Percentiles rank a stretch among this genome's conserved stretches.
These are phyloP conservation scores for Typha latifolia DNA, from an alignment of 176 grass and related monocot genomes.

Conservation along the genomic window DNA sequence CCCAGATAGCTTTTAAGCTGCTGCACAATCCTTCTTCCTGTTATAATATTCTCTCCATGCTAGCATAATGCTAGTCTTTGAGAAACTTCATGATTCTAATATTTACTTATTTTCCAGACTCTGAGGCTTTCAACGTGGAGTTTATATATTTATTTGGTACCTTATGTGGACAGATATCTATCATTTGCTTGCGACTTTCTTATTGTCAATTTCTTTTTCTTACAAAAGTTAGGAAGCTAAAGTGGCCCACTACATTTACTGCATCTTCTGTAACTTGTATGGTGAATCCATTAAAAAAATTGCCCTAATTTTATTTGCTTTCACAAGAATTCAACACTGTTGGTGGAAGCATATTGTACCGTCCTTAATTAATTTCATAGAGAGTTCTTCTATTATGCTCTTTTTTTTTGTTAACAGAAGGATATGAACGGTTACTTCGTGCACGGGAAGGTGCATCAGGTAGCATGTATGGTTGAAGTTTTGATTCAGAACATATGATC, in stretches of 20 bases:
- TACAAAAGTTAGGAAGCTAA: no score
- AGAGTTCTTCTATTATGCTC: background rate
- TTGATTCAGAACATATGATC: conserved; percentile 11
- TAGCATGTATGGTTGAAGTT: conserved; percentile 4
- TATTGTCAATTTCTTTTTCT: no score
- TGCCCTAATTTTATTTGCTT: no score
- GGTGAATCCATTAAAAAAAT: background rate
- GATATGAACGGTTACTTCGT: conserved; percentile 67
- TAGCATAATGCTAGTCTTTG: no score
- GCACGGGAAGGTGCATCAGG: conserved; percentile 44
- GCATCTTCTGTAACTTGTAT: background rate
- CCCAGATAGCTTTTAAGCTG: no score
- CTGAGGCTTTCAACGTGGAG: no score
- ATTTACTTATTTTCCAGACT: no score
- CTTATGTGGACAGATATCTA: background rate
- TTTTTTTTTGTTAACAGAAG: conserved; percentile 39
- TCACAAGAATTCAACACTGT: background rate
- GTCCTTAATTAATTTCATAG: background rate
- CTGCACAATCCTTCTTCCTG: no score
- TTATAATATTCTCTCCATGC: no score
- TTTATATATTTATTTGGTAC: no score
- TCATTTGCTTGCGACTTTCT: background rate
- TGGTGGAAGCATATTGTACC: background rate
- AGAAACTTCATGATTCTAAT: no score
- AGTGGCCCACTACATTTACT: background rate